Percentiles rank a stretch among this genome's conserved stretches.
Conservation (phyloP, 2,329 filamentous ascomycete species). For the Fusarium abutilonis region DNA sequence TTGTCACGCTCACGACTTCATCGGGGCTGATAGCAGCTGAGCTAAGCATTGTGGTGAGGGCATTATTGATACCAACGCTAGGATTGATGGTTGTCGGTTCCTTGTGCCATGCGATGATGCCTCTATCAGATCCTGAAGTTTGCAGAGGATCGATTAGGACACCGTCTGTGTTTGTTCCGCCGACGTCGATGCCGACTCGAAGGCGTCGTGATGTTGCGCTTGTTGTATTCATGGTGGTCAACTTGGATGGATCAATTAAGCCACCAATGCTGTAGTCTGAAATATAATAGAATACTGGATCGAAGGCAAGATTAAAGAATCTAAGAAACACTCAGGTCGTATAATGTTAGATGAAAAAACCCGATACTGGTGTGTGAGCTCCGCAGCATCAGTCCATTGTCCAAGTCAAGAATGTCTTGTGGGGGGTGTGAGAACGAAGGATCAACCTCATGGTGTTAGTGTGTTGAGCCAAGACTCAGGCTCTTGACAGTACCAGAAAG, state of each 20-base stretch:
- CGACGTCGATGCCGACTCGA: slow-evolving; percentile 59
- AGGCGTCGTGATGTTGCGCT: slow-evolving; percentile 38
- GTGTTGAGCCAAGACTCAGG: slow-evolving; percentile 4
- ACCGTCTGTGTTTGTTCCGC: slow-evolving; percentile 65
- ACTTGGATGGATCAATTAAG: not conserved
- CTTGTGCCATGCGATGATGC: slow-evolving; percentile 62
- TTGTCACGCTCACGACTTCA: slow-evolving; percentile 59
- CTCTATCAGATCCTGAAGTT: slow-evolving; percentile 50
- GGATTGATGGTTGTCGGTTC: slow-evolving; percentile 60
- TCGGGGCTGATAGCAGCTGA: slow-evolving; percentile 47
- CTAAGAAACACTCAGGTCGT: not conserved
- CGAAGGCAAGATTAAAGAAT: not conserved
- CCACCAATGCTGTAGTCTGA: not conserved
- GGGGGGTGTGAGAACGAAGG: slow-evolving; percentile 11
- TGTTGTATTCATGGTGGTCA: slow-evolving; percentile 20
- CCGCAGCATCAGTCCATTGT: slow-evolving; percentile 5
- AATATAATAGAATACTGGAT: not conserved
- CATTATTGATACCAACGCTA: slow-evolving; percentile 57
- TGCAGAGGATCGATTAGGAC: slow-evolving; percentile 59
- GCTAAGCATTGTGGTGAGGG: slow-evolving; percentile 57
- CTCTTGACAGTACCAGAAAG: no score
- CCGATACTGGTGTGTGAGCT: slow-evolving; percentile 9
- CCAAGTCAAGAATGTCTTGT: not conserved
- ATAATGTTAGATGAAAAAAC: not conserved
- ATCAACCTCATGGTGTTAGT: slow-evolving; percentile 4